These are phyloP conservation scores for Byssochlamys sp. DNA, from an alignment of 2,329 filamentous ascomycete genomes.

Conservation along the genomic window DNA sequence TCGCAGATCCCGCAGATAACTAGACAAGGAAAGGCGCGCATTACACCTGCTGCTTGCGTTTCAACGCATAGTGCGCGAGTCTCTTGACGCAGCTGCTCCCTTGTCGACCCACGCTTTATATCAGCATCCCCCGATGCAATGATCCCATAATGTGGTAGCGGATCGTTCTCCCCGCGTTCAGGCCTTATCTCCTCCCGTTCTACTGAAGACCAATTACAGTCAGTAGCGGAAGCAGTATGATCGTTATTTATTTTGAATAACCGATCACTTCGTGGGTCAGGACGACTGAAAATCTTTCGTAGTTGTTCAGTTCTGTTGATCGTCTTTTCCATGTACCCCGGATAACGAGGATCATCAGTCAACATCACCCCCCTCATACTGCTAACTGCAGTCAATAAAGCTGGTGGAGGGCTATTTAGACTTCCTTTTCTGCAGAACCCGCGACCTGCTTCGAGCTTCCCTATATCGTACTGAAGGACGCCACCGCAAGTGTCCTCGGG, in stretches of 20 bases:
- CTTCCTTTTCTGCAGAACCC: slow-evolving; percentile 5
- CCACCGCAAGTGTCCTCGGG: slow-evolving; percentile 4
- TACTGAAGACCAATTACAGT: neutral
- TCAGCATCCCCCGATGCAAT: slow-evolving; percentile 1
- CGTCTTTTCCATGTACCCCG: neutral
- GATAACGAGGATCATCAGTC: slow-evolving; percentile 9
- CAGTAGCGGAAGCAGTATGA: neutral
- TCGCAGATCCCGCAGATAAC: slow-evolving; percentile 2
- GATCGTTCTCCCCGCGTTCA: neutral
- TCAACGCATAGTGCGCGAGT: slow-evolving; percentile 5
- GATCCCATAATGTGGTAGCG: slow-evolving; percentile 15
- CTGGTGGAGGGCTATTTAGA: slow-evolving; percentile 6
- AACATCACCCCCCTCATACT: neutral
- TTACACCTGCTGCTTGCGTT: slow-evolving; percentile 3
- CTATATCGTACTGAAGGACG: slow-evolving; percentile 11
- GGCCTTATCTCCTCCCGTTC: neutral
- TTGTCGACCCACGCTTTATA: slow-evolving; percentile 1
- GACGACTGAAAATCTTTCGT: neutral
- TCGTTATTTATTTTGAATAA: neutral
- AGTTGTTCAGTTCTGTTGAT: neutral
- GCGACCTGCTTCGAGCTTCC: slow-evolving; percentile 4
- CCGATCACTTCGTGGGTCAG: neutral
- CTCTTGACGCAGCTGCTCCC: slow-evolving; percentile 6
- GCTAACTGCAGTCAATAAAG: slow-evolving; percentile 3
- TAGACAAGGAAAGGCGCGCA: neutral